Base-by-base conservation (phyloP, 345 rosid genomes). In the Excoecaria cochinchinensis region DNA sequence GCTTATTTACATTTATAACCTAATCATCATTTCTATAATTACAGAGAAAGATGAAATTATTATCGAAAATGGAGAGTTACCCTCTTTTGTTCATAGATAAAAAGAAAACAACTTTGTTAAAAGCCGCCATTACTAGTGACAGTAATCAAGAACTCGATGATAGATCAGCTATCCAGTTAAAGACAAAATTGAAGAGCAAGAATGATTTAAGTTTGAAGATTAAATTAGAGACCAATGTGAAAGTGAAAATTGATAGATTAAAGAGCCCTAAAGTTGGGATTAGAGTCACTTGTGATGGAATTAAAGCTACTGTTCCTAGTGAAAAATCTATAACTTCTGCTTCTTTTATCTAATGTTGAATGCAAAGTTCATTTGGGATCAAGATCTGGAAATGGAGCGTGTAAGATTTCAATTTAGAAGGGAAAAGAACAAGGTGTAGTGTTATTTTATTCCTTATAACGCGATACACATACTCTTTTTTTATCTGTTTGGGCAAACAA, bases 311-410 rank as follows among this genome's bases (percentile, higher is more conserved):
- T 13, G 85, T 74, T 73, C 97, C 97, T 3, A 73, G 84, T 0
- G 97, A 97, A 69, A 87, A 89, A 67, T 72, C 73, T 48, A 78
- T 95, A 39, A 76, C 91, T 4, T 68, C 84, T 24, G 97, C 89
- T 16, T 80, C 86, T n/a, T 44, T 88, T 88, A 9, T 74, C 87
- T 44, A 81, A 84, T 31, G 92, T 84, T 4, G 87, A 86, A 61
- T 94, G 98, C 82, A 88, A 91, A 89, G 97, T 88, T 75, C 95
- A 94, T 72, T 74, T 86, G 67, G 89, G 76, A 62, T 92, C 82
- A 94, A 90, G 92, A 87, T 94, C 84, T 94, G 97, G 98, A 92
- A 90, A 60, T 85, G 91, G 89, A 87, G 88, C 61, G 83, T 94
- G 58, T 80, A n/a, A 11, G 21, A 16, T 6, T 6, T 51, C 0